These are phyloP conservation scores for Neoarthrinium moseri DNA, from an alignment of 2,329 filamentous ascomycete genomes.

Conservation along the genomic window DNA sequence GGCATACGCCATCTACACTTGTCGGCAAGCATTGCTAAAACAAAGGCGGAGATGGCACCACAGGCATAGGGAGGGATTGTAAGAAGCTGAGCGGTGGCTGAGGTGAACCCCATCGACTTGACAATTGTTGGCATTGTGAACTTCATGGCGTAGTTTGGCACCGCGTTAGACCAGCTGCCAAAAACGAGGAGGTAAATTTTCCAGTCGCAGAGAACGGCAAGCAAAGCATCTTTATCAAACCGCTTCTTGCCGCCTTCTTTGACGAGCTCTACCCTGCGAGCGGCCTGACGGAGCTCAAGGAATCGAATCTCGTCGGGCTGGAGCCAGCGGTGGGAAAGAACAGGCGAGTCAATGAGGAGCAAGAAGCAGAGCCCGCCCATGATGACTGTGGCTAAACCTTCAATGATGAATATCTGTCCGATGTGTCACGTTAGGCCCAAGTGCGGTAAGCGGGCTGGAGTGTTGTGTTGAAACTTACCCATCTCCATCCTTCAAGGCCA, in stretches of 20 bases:
- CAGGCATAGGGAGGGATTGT: conserved; percentile 34
- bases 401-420: conserved; percentile 49
- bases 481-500: conserved; percentile 44
- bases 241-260: conserved; percentile 21
- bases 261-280: background rate
- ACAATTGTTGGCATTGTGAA: conserved; percentile 29
- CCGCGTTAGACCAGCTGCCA: conserved; percentile 40
- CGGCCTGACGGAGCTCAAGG: conserved; percentile 27
- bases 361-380: conserved; percentile 40
- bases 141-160: conserved; percentile 26
- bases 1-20: conserved; percentile 36
- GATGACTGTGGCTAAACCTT: conserved; percentile 42
- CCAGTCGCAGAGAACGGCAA: conserved; percentile 43
- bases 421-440: background rate
- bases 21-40: conserved; percentile 34
- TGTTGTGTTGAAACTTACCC: conserved; percentile 24
- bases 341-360: conserved; percentile 43
- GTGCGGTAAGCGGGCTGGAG: background rate
- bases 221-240: conserved; percentile 31
- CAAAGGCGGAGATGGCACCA: conserved; percentile 30
- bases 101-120: conserved; percentile 31
- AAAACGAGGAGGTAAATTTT: conserved; percentile 43
- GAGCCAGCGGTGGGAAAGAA: conserved; percentile 29
- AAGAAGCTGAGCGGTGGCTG: conserved; percentile 20
- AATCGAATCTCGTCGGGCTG: conserved; percentile 33